phyloP scores from a whole-genome alignment of 176 grass and related monocot genomes.

The Rhynchospora tenuis region DNA sequence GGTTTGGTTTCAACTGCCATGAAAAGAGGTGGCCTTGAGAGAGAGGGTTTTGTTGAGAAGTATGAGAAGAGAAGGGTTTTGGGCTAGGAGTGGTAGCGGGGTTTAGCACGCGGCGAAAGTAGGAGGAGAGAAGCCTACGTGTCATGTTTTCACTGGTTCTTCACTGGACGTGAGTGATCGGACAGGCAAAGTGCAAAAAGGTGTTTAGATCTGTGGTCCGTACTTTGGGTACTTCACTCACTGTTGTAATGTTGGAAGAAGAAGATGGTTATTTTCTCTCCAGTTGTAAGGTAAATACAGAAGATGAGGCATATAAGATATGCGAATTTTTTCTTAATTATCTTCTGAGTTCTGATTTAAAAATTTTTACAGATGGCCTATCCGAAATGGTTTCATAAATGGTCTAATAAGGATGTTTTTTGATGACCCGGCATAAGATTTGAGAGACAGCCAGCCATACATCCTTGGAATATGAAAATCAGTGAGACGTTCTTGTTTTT shows the following conservation, averaged over 20 bases:
- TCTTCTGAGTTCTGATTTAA: too few species aligned
- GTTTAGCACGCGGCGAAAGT: not conserved
- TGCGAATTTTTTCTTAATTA: too few species aligned
- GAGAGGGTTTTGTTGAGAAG: not conserved
- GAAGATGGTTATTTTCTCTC: not conserved
- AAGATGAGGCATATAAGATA: not conserved
- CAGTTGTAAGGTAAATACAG: not conserved
- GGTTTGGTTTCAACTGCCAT: constrained; percentile 3
- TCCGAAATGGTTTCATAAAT: too few species aligned
- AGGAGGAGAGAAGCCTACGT: constrained; percentile 9
- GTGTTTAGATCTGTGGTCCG: not conserved
- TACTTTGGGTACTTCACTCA: too few species aligned
- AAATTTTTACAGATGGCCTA: too few species aligned
- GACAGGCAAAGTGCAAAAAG: not conserved
- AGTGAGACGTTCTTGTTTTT: too few species aligned
- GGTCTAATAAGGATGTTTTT: too few species aligned
- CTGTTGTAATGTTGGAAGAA: not conserved
- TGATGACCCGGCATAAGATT: too few species aligned
- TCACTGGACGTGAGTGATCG: not conserved
- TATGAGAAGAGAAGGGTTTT: not conserved
- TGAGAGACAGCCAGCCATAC: too few species aligned
- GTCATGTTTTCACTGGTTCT: not conserved
- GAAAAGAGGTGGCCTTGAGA: not conserved
- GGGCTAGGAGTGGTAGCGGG: not conserved
- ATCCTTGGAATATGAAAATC: too few species aligned